Conservation (phyloP, 345 rosid species). For the Eutrema yunnanense region DNA sequence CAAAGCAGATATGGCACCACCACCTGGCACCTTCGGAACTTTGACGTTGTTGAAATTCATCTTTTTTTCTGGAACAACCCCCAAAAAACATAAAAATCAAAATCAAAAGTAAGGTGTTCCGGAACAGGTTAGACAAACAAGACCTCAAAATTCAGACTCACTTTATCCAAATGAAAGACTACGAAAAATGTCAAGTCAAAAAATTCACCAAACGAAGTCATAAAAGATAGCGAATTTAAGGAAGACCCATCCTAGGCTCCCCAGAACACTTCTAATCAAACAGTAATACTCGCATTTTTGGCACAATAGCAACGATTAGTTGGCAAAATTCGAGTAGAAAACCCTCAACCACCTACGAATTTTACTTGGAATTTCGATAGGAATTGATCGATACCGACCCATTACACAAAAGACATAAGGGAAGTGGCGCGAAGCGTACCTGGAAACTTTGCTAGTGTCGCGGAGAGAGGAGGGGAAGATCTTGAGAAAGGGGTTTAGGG, state of each 20-base stretch:
- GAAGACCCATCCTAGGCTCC: background rate
- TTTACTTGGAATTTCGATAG: background rate
- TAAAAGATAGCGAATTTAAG: background rate
- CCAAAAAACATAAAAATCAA: background rate
- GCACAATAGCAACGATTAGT: background rate
- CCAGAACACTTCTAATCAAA: background rate
- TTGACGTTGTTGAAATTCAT: slow-evolving; percentile 61
- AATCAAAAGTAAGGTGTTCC: background rate
- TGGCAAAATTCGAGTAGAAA: background rate
- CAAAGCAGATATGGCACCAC: slow-evolving; percentile 56
- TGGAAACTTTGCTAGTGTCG: background rate
- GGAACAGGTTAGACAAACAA: background rate
- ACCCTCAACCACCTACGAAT: background rate
- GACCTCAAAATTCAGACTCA: background rate
- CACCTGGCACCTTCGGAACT: slow-evolving; percentile 79
- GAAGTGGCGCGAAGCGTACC: slow-evolving; percentile 6
- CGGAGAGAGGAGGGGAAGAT: slow-evolving; percentile 1
- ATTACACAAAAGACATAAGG: background rate
- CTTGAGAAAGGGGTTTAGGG: slow-evolving; percentile 25
- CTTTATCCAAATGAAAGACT: background rate
- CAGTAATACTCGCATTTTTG: background rate
- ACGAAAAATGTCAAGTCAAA: background rate
- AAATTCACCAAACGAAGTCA: background rate
- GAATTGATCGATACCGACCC: background rate
- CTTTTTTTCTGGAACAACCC: background rate